Conservation (phyloP, 2,329 filamentous ascomycete species). For the Colletotrichum sp. region DNA sequence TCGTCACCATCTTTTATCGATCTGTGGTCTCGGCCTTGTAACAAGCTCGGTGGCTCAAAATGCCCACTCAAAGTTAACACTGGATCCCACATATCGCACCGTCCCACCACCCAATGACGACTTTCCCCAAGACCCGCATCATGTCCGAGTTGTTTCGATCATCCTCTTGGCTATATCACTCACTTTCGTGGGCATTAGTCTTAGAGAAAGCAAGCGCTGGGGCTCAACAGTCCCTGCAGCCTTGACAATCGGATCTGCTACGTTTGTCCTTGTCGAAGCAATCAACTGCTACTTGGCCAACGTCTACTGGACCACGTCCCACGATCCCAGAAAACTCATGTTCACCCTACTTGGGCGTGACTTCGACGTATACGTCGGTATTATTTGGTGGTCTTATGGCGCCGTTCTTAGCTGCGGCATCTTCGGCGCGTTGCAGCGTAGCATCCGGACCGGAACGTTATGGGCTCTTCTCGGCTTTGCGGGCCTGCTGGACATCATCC, state of each 20-base stretch:
- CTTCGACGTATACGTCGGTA: background rate
- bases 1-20: background rate
- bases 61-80: background rate
- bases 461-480: background rate
- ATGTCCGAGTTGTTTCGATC: background rate
- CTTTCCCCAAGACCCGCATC: background rate
- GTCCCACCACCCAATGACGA: background rate
- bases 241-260: background rate
- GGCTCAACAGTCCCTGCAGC: background rate
- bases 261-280: background rate
- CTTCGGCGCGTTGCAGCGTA: background rate
- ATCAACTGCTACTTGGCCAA: background rate
- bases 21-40: background rate
- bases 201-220: background rate
- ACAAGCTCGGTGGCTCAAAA: background rate
- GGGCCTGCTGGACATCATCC: background rate
- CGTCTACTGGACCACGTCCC: background rate
- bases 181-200: background rate
- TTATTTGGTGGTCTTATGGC: conserved; percentile 3
- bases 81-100: background rate
- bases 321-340: background rate
- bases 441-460: background rate
- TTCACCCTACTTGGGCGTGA: background rate
- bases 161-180: background rate
- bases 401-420: background rate